Evolutionary conservation across 805 yeast species (phyloP), one percentile per base, ranked within the genome.

Genomic region (Candida sphagnicola): DNA sequence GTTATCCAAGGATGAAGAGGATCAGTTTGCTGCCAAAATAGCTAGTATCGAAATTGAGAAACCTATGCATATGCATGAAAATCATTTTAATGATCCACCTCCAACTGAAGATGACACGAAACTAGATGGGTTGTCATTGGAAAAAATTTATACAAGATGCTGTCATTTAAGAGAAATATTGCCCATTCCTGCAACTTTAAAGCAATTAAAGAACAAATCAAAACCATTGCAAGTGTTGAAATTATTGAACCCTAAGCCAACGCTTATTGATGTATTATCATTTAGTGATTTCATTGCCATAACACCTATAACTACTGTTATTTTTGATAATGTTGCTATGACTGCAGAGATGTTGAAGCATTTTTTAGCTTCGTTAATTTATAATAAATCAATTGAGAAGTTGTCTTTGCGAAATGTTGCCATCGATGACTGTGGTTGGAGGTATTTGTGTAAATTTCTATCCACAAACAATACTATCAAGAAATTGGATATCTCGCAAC

Each of bases 131-230:
- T 49, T 72, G 1, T 57, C 78, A 2, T 55, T 77, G 34, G 82
- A 77, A 40, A 57, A 67, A 11, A 56, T 77, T 12, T 77, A 77
- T 48, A 86, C 96, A 1, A 69, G 96, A 46, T 90, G 97, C 57
- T 89, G 97, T 56, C 97, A 89, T 59, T 65, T 89, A 43, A 70
- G 97, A 41, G 97, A 89, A 51, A 89, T 89, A 42, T 58, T 89
- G 43, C 97, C 97, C 2, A 89, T 90, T 37, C 90, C 95, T 2
- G 89, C 95, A 2, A 87, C 90, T 5, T 54, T 75, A 42, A 75
- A 74, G 43, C 82, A 77, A 51, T 59, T 77, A 43, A 75, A 73
- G 40, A 65, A 70, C 44, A 77, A 75, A 45, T 45, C 71, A 0
- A 62, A 65, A 42, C 82, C 81, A 1, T 58, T 77, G 34, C 77